These are phyloP conservation scores for Aphanomyces euteiches DNA, from an alignment of 352 stramenopile species.

Conservation along the genomic window DNA sequence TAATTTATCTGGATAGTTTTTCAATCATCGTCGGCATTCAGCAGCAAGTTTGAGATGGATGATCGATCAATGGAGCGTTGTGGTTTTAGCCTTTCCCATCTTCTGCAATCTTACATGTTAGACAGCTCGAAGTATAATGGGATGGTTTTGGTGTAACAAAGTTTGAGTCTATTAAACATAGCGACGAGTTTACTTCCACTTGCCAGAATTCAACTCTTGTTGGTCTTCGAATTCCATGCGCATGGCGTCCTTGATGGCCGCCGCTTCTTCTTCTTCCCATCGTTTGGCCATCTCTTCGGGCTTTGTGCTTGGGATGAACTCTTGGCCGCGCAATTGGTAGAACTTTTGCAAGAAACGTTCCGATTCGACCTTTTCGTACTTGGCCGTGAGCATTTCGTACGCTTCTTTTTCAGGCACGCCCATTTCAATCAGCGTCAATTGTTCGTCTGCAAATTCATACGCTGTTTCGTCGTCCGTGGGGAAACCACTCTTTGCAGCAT, in stretches of 20 bases:
- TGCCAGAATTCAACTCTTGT: conserved; percentile 41
- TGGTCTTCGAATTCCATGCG: conserved; percentile 79
- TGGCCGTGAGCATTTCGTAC: conserved; percentile 73
- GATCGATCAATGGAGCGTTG: too few relatives aligned
- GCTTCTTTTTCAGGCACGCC: conserved; percentile 75
- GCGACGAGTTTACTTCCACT: not conserved
- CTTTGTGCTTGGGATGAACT: conserved; percentile 70
- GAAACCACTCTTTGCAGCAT: conserved; percentile 63
- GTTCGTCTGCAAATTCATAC: conserved; percentile 84
- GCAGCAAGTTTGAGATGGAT: too few relatives aligned
- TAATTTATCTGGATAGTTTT: too few relatives aligned
- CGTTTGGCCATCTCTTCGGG: conserved; percentile 78
- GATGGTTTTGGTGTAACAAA: too few relatives aligned
- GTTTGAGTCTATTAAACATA: too few relatives aligned
- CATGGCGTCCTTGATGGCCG: conserved; percentile 81
- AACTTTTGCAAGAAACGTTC: conserved; percentile 83
- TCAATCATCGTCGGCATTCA: too few relatives aligned
- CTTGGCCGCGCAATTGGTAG: conserved; percentile 66
- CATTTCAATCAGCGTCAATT: conserved; percentile 81
- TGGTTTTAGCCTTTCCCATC: too few relatives aligned
- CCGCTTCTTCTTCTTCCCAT: conserved; percentile 75
- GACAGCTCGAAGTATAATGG: too few relatives aligned
- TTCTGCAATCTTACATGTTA: too few relatives aligned
- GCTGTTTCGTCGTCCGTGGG: conserved; percentile 72
- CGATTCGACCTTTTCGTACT: conserved; percentile 79